Evolutionary conservation across 2,329 filamentous ascomycete species (phyloP).

Genomic region (Aspergillus fischeri): DNA sequence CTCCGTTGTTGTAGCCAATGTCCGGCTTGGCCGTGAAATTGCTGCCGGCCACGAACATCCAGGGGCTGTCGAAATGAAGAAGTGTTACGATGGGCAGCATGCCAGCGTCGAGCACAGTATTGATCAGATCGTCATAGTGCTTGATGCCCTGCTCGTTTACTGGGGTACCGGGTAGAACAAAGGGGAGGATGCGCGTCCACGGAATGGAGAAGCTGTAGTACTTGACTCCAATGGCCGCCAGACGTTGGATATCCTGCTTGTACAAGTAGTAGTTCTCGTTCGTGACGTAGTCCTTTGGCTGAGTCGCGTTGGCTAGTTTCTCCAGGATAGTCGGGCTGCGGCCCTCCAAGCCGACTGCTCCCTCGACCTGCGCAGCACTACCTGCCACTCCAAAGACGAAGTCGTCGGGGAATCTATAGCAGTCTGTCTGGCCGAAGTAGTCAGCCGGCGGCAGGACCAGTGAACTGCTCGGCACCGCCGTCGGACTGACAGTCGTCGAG

Average conservation of each 20-base stretch:
- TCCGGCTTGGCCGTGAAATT: constrained; percentile 15
- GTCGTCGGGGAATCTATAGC: constrained; percentile 31
- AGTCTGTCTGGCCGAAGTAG: constrained; percentile 43
- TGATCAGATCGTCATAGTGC: constrained; percentile 49
- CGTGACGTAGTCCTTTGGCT: constrained; percentile 46
- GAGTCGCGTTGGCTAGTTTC: constrained; percentile 27
- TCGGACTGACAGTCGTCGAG: constrained; percentile 53
- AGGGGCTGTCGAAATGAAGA: constrained; percentile 27
- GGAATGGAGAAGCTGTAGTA: constrained; percentile 45
- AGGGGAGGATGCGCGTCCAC: constrained; percentile 49
- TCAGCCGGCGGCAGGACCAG: constrained; percentile 53
- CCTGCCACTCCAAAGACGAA: constrained; percentile 44
- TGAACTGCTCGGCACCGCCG: constrained; percentile 51
- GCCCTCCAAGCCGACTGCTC: constrained; percentile 40
- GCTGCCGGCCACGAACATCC: constrained; percentile 19
- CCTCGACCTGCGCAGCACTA: constrained; percentile 44
- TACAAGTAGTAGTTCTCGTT: constrained; percentile 50
- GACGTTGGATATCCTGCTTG: constrained; percentile 43
- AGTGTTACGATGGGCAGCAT: constrained; percentile 45
- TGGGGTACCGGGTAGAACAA: constrained; percentile 40
- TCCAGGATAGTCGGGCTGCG: constrained; percentile 38
- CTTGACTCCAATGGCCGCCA: constrained; percentile 37
- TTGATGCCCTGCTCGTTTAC: constrained; percentile 45
- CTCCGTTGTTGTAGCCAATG: constrained; percentile 22
- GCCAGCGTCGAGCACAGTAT: constrained; percentile 40